Conservation (phyloP, 805 yeast species). For the Candida nitratophila region DNA sequence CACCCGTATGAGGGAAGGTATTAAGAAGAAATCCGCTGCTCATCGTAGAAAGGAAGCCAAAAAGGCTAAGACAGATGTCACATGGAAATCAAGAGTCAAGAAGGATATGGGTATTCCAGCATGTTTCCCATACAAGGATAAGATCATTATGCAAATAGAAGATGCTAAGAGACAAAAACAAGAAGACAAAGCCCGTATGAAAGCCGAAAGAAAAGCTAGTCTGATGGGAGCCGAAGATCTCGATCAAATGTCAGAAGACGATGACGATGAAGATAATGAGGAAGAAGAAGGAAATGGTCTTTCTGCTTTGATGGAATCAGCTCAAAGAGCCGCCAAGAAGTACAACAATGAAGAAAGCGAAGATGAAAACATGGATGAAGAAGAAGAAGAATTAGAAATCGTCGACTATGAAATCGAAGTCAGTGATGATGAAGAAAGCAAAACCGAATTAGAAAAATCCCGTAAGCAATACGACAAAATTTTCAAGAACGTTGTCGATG, state of each 20-base stretch:
- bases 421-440: constrained; percentile 32
- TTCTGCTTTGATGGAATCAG: constrained; percentile 84
- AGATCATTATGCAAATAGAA: constrained; percentile 68
- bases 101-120: constrained; percentile 96
- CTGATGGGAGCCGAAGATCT: constrained; percentile 26
- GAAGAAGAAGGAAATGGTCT: constrained; percentile 41
- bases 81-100: constrained; percentile 81
- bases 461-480: constrained; percentile 91
- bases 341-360: constrained; percentile 50
- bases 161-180: constrained; percentile 46
- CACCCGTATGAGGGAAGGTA: constrained; percentile 94
- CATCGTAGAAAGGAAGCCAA: constrained; percentile 82
- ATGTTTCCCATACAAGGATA: constrained; percentile 89
- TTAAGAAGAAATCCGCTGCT: constrained; percentile 91
- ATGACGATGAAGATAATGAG: constrained; percentile 33
- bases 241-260: constrained; percentile 24
- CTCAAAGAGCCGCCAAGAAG: constrained; percentile 78
- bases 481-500: constrained; percentile 87
- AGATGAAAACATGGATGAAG: constrained; percentile 31
- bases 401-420: constrained; percentile 42
- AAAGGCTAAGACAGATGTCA: constrained; percentile 76
- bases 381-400: constrained; percentile 41
- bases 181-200: constrained; percentile 47
- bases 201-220: constrained; percentile 43
- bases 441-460: constrained; percentile 58